Conservation (phyloP, 306 rosid genomes). For the Sicyos baderoa region DNA sequence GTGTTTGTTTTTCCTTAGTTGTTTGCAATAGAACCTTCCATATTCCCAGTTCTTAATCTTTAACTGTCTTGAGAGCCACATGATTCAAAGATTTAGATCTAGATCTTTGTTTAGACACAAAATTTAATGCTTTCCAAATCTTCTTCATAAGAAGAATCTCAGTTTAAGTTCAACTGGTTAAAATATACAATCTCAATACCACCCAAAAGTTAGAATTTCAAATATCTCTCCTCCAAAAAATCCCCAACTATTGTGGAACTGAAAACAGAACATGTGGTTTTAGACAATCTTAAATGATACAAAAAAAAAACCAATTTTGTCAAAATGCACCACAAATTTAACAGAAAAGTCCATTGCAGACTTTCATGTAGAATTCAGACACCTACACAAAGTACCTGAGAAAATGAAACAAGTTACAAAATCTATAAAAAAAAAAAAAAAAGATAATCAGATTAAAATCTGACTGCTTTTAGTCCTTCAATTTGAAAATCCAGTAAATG, state of each 20-base stretch:
- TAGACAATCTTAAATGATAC: no score
- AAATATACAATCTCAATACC: no score
- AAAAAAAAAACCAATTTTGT: no score
- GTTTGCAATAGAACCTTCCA: neutral
- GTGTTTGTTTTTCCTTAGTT: neutral
- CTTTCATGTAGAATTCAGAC: neutral
- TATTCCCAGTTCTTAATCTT: neutral
- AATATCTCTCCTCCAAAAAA: no score
- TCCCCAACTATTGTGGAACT: neutral
- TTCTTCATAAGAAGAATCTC: no score
- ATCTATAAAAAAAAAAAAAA: neutral
- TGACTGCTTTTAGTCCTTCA: neutral
- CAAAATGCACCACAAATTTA: neutral
- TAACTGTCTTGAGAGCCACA: neutral
- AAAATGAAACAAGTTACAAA: neutral
- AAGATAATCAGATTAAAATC: neutral
- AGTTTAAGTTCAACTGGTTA: neutral
- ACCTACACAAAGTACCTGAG: neutral
- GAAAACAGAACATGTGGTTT: no score
- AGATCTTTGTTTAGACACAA: neutral
- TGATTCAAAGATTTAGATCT: neutral
- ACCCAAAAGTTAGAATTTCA: no score
- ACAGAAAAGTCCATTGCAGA: neutral
- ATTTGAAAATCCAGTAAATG: constrained; percentile 1
- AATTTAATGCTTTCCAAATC: neutral